Base-by-base conservation (phyloP, 2,329 filamentous ascomycete species). In the Diplodia mutila region DNA sequence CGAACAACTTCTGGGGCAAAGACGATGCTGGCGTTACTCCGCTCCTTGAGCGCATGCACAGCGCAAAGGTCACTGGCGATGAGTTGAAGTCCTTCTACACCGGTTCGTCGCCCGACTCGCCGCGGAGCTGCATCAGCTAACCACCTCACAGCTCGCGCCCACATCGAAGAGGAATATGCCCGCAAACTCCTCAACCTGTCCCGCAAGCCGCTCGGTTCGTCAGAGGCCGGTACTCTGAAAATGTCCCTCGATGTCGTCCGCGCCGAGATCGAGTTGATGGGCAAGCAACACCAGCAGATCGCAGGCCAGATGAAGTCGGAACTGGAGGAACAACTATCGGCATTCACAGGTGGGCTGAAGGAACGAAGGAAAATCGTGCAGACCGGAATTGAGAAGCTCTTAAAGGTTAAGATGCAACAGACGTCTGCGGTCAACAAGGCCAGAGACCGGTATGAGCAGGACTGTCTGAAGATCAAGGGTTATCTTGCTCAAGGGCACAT, bases 1-100 rank as follows among this genome's bases (percentile, higher is more conserved):
- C 95, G 75, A 99, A 99, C 83, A 99, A 99, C 79, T 99, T 99
- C 81, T 99, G 95, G 95, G 95, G 95, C 71, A 98, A 97, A 85
- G 94, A 98, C 79, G 95, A 99, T 85, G 95, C 94, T 63, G 96
- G 95, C 77, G 94, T 99, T 75, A 86, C 86, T 54, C 96, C 95
- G 68, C 87, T 99, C 75, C 86, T 99, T 34, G 92, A 94, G 79
- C 94, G 95, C 76, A 97, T 99, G 93, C 90, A 93, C 76, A 90
- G 90, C 80, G 93, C 95, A 59, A 99, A 99, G 84, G 89, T 91
- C 75, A 97, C 95, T 29, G 94, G 91, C 78, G 96, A 99, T 80
- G 95, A 99, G 81, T 81, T 99, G 61, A 94, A 92, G 77, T 85
- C 90, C 11, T 99, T 99, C 82, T 99, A 99, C 79, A 89, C 85